A percentile compares a stretch with the other conserved stretches of the same genome.
Evolutionary conservation across 1,139 yeast genomes (phyloP).

Genomic region (Blastobotrys arbuscula): DNA sequence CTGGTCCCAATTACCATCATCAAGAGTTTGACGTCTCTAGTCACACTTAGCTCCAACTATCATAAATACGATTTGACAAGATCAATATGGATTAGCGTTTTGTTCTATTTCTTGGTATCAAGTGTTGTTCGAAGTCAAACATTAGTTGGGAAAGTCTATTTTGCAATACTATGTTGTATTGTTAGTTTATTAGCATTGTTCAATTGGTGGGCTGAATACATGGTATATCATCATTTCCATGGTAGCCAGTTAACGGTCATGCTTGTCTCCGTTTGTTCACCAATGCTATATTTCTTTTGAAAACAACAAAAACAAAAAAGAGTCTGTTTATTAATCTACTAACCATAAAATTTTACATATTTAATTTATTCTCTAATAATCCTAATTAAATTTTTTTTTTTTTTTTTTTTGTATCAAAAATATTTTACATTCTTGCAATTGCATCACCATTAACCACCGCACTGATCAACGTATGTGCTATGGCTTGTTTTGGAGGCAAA

Average conservation of each 20-base stretch:
- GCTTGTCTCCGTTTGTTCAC: background rate
- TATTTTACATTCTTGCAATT: background rate
- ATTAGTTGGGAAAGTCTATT: background rate
- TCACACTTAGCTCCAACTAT: constrained; percentile 4
- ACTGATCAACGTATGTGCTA: constrained; percentile 42
- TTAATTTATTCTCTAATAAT: background rate
- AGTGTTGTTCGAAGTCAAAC: constrained; percentile 1
- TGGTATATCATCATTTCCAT: constrained; percentile 3
- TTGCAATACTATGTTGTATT: background rate
- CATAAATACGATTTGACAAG: constrained; percentile 4
- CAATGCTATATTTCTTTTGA: background rate
- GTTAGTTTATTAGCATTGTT: constrained; percentile 1
- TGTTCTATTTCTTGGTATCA: background rate
- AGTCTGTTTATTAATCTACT: background rate
- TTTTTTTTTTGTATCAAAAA: background rate
- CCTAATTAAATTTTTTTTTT: background rate
- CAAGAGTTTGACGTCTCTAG: constrained; percentile 1
- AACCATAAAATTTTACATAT: background rate
- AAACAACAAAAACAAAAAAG: background rate
- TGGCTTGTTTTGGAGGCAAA: constrained; percentile 46
- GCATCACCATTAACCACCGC: constrained; percentile 27
- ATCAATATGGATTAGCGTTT: constrained; percentile 1
- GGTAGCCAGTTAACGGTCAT: background rate
- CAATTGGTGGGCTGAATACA: constrained; percentile 9
- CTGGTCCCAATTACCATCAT: constrained; percentile 5